These are phyloP conservation scores for Suhomyces atakaporum DNA, from an alignment of 1,139 yeast genomes.

Conservation along the genomic window DNA sequence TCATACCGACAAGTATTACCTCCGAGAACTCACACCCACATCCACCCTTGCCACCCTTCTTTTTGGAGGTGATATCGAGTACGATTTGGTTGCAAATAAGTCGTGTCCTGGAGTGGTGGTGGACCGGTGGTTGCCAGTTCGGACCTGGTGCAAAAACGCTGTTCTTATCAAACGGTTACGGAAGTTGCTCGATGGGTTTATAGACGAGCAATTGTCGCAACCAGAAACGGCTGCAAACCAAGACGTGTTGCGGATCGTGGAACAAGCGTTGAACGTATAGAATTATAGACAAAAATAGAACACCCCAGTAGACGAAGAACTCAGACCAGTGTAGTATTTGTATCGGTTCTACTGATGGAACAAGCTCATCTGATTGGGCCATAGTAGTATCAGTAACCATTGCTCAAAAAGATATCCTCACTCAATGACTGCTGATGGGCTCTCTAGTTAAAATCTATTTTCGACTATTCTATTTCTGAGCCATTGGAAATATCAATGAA, in stretches of 20 bases:
- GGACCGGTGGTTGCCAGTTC: conserved; percentile 73
- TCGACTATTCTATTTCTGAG: too few species aligned
- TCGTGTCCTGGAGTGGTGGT: conserved; percentile 36
- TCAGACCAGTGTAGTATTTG: too few species aligned
- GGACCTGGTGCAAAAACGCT: conserved; percentile 89
- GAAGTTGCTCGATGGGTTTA: conserved; percentile 61
- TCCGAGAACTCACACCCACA: conserved; percentile 79
- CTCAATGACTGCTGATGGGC: too few species aligned
- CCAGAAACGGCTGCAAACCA: conserved; percentile 20
- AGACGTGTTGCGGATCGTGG: conserved; percentile 15
- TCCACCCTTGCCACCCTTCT: conserved; percentile 68
- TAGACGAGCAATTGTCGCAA: conserved; percentile 52
- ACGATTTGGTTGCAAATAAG: conserved; percentile 58
- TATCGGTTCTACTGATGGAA: too few species aligned
- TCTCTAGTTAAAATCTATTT: too few species aligned
- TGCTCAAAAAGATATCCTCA: too few species aligned
- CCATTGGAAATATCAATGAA: too few species aligned
- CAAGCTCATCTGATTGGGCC: too few species aligned
- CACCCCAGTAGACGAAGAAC: too few species aligned
- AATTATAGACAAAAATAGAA: not conserved
- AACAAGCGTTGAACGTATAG: conserved; percentile 11
- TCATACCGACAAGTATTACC: conserved; percentile 65
- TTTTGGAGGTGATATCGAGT: conserved; percentile 76
- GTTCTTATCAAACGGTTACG: conserved; percentile 76
- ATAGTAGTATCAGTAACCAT: too few species aligned